Evolutionary conservation across 148 eudicot species (phyloP), one percentile per base, ranked within the genome.

Genomic region (Pouteria glomerata): DNA sequence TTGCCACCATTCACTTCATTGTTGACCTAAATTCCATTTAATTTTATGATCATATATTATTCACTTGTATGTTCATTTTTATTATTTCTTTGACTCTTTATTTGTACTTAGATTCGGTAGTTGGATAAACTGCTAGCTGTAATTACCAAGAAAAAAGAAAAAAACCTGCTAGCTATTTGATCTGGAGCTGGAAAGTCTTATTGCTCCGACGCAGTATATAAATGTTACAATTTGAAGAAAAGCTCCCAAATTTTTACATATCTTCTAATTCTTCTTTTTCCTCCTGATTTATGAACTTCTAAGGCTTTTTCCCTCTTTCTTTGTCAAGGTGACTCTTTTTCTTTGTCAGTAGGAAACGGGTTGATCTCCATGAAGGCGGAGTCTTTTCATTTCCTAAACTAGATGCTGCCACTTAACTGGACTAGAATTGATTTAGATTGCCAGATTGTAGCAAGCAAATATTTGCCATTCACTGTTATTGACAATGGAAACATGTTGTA

Each of bases 21-120:
- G 71, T 66, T 14, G 13, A 4, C 50, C 6, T n/a, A 19, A 34
- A 31, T 35, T 71, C 69, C 39, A n/a, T 39, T 27, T 15, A 30
- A 26, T 37, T 2, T 18, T 3, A 48, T 50, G 15, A 13, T 23
- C 15, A 15, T 44, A 14, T 56, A 2, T 48, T 16, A 42, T 24
- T 39, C 51, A 57, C 63, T 70, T 63, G 10, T 52, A 48, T 67
- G 3, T 47, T 24, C 34, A 10, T 8, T 44, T 72, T 75, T 57
- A 44, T 59, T 27, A 57, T 23, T 51, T 21, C 47, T 73, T 26
- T 37, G 14, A 35, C 24, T 51, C 12, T 18, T 8, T 19, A 24
- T 27, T 34, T 31, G 15, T 12, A 8, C 26, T 26, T 45, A 33
- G 21, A 12, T 24, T 29, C 56, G 12, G 26, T 71, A 18, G 19